Evolutionary conservation across 192 early-diverging fungal species (phyloP).

Genomic region (Anaeromyces robustus): DNA sequence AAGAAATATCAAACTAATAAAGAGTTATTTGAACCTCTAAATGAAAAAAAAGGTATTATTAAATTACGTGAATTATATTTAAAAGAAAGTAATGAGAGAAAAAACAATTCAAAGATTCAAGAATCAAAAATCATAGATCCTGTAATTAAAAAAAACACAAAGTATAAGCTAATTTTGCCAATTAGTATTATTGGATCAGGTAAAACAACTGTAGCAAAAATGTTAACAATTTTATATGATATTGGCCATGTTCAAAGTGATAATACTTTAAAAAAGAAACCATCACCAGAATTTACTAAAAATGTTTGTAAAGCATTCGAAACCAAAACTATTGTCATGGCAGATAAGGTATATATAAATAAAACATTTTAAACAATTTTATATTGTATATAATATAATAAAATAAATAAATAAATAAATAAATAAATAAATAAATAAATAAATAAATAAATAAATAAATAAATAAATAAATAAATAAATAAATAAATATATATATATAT

Average conservation of each 20-base stretch:
- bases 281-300: neutral
- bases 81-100: slow-evolving; percentile 22
- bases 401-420: too few species aligned
- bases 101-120: slow-evolving; percentile 14
- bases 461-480: too few species aligned
- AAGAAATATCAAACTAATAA: slow-evolving; percentile 39
- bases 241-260: neutral
- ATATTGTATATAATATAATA: too few species aligned
- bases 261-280: neutral
- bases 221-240: slow-evolving; percentile 7
- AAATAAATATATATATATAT: too few species aligned
- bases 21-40: slow-evolving; percentile 43
- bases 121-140: neutral
- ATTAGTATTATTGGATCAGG: slow-evolving; percentile 69
- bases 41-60: slow-evolving; percentile 68
- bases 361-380: too few species aligned
- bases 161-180: slow-evolving; percentile 41
- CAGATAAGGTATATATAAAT: neutral
- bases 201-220: slow-evolving; percentile 25
- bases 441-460: too few species aligned
- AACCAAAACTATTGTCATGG: neutral
- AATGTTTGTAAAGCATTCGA: neutral
- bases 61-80: slow-evolving; percentile 62
- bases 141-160: neutral
- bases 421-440: too few species aligned